phyloP scores from a whole-genome alignment of 495 filamentous ascomycete genomes.

The Mytilinidion resinicola region DNA sequence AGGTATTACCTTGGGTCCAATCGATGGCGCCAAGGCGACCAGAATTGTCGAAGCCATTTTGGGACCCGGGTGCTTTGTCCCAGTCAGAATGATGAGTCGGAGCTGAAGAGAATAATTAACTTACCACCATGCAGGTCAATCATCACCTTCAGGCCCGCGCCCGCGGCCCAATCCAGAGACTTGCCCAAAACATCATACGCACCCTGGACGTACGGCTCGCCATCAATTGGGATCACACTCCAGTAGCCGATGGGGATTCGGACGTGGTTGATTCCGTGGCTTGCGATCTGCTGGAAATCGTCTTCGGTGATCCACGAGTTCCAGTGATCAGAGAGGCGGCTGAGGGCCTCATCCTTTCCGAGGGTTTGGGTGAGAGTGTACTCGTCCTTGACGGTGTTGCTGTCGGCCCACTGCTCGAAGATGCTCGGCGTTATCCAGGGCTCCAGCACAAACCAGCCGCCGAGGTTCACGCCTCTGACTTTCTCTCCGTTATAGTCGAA shows the following conservation, averaged over 20 bases:
- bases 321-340: constrained; percentile 35
- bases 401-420: constrained; percentile 30
- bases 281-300: constrained; percentile 62
- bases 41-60: constrained; percentile 42
- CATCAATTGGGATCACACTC: constrained; percentile 53
- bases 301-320: constrained; percentile 55
- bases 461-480: constrained; percentile 44
- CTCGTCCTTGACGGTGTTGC: constrained; percentile 34
- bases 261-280: constrained; percentile 65
- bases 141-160: constrained; percentile 57
- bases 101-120: constrained; percentile 15
- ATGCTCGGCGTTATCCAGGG: constrained; percentile 46
- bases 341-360: constrained; percentile 32
- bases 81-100: background rate
- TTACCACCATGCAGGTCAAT: constrained; percentile 66
- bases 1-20: constrained; percentile 38
- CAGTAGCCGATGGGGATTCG: constrained; percentile 78
- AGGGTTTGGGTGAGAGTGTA: constrained; percentile 34
- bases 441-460: constrained; percentile 48
- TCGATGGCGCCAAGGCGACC: constrained; percentile 30
- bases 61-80: constrained; percentile 24
- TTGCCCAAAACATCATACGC: constrained; percentile 60
- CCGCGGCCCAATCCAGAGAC: constrained; percentile 63
- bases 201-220: constrained; percentile 68
- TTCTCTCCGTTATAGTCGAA: constrained; percentile 38